Evolutionary conservation across 441 rosid genomes (phyloP).

Genomic region (Gossypium laxum): DNA sequence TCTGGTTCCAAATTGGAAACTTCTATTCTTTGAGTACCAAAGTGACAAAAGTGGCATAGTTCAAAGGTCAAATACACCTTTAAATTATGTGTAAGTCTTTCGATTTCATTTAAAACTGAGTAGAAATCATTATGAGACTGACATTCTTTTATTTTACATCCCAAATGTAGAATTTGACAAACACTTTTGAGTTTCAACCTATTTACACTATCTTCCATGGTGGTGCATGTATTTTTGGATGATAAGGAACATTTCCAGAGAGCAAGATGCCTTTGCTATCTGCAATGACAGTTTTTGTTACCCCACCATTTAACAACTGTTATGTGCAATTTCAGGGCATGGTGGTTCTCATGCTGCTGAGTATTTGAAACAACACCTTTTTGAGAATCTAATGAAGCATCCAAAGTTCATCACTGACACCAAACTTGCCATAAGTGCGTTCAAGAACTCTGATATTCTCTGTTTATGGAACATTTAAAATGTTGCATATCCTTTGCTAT

Average conservation of each 20-base stretch:
- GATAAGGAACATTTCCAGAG: not conserved
- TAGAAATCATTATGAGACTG: not conserved
- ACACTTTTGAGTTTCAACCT: not conserved
- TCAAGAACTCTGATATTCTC: constrained; percentile 11
- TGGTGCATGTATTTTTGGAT: not conserved
- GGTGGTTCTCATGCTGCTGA: constrained; percentile 97
- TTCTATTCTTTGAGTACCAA: not conserved
- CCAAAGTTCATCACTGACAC: constrained; percentile 68
- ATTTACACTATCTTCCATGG: not conserved
- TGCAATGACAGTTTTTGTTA: not conserved
- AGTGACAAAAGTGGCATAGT: not conserved
- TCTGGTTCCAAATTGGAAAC: not conserved
- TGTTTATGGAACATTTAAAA: not conserved
- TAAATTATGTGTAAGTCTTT: not conserved
- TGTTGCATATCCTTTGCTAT: constrained; percentile 1
- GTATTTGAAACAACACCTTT: constrained; percentile 81
- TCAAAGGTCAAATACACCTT: not conserved
- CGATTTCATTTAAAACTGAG: not conserved
- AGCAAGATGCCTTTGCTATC: not conserved
- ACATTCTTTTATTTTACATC: not conserved
- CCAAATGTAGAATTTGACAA: not conserved
- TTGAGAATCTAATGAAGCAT: constrained; percentile 81
- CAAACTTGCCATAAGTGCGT: constrained; percentile 71
- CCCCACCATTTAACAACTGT: not conserved
- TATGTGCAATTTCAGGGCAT: constrained; percentile 53